Evolutionary conservation across 306 rosid species (phyloP).

Genomic region (Quillaja saponaria): DNA sequence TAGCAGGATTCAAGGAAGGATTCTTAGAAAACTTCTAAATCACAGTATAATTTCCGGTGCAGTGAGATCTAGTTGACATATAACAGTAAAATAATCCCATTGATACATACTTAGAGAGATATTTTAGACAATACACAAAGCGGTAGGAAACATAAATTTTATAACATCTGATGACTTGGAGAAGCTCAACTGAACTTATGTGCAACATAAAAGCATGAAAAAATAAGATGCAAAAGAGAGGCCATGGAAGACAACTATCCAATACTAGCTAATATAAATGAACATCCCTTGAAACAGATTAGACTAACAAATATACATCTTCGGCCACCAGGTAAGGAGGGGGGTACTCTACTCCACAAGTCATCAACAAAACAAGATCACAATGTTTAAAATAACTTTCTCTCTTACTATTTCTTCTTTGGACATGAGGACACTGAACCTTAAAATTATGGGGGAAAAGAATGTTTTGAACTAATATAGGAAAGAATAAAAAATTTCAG

Average conservation of each 20-base stretch:
- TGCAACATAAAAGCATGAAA: slow-evolving; percentile 10
- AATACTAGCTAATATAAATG: background rate
- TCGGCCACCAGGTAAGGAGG: slow-evolving; percentile 4
- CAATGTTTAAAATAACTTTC: background rate
- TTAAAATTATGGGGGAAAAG: background rate
- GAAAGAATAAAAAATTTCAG: background rate
- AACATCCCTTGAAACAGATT: slow-evolving; percentile 15
- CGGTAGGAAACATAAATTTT: background rate
- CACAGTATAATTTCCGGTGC: background rate
- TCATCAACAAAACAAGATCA: slow-evolving; percentile 23
- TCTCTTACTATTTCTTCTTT: background rate
- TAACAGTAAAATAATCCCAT: background rate
- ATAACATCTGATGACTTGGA: slow-evolving; percentile 4
- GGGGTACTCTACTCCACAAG: background rate
- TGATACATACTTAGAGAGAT: background rate
- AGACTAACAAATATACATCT: background rate
- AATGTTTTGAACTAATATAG: background rate
- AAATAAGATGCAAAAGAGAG: slow-evolving; percentile 25
- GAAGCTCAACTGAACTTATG: slow-evolving; percentile 17
- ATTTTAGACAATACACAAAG: slow-evolving; percentile 13
- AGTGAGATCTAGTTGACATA: background rate
- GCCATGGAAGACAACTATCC: slow-evolving; percentile 1
- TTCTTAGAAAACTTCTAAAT: background rate
- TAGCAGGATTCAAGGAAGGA: slow-evolving; percentile 6
- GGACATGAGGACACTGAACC: too few species aligned